phyloP scores from a whole-genome alignment of 768 basidiomycete genomes.

The Melanogaster broomeanus region DNA sequence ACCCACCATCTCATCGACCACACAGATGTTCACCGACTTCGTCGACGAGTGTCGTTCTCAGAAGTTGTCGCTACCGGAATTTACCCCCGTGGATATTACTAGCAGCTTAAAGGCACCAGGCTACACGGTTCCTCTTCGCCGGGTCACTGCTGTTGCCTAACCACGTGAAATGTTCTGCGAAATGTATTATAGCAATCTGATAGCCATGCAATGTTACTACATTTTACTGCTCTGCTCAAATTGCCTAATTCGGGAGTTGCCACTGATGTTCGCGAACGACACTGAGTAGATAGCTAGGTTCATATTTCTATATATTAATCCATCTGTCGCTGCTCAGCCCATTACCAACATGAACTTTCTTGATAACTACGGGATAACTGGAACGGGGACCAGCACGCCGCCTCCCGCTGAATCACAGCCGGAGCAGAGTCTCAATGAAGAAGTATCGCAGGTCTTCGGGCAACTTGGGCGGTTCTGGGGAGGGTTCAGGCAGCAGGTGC shows the following conservation, averaged over 20 bases:
- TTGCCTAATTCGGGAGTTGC: slow-evolving; percentile 16
- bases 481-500: slow-evolving; percentile 84
- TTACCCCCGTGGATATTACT: slow-evolving; percentile 13
- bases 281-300: background rate
- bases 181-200: slow-evolving; percentile 18
- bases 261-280: background rate
- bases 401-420: slow-evolving; percentile 41
- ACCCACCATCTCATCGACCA: slow-evolving; percentile 1
- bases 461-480: slow-evolving; percentile 89
- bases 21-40: slow-evolving; percentile 93
- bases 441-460: slow-evolving; percentile 88
- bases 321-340: background rate
- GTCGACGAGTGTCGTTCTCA: slow-evolving; percentile 73
- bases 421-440: slow-evolving; percentile 72
- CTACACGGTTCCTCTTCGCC: slow-evolving; percentile 19
- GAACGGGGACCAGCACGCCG: slow-evolving; percentile 46
- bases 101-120: slow-evolving; percentile 19
- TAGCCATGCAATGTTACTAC: too few relatives aligned
- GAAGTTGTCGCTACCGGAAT: slow-evolving; percentile 38
- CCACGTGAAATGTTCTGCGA: background rate
- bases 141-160: slow-evolving; percentile 33
- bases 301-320: background rate
- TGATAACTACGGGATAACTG: slow-evolving; percentile 62
- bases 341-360: slow-evolving; percentile 65
- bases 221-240: background rate